These are phyloP conservation scores for Brassica carinata DNA, from an alignment of 345 rosid genomes.

Conservation along the genomic window DNA sequence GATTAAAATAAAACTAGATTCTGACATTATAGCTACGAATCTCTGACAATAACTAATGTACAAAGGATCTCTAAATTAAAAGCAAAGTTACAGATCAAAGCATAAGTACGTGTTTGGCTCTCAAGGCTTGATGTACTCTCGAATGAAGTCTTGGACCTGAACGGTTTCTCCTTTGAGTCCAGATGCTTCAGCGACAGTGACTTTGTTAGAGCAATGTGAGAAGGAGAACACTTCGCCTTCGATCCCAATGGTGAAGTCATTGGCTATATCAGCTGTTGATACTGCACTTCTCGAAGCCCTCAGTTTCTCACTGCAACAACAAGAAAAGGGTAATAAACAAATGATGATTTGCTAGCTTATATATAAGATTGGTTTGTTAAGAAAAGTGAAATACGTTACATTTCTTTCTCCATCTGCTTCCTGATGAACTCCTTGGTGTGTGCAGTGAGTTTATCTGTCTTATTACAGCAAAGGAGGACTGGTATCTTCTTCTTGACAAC, in stretches of 20 bases:
- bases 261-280: slow-evolving; percentile 83
- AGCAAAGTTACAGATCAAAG: slow-evolving; percentile 23
- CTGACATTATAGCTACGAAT: slow-evolving; percentile 2
- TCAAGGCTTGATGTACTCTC: slow-evolving; percentile 71
- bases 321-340: neutral
- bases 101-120: slow-evolving; percentile 6
- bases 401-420: slow-evolving; percentile 95
- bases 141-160: slow-evolving; percentile 68
- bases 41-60: slow-evolving; percentile 23
- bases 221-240: slow-evolving; percentile 73
- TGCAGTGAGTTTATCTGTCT: slow-evolving; percentile 94
- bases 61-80: slow-evolving; percentile 17
- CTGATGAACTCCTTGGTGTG: slow-evolving; percentile 88
- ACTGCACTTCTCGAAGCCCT: slow-evolving; percentile 65
- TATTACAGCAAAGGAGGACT: slow-evolving; percentile 85
- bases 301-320: slow-evolving; percentile 14
- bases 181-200: slow-evolving; percentile 75
- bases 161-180: slow-evolving; percentile 69
- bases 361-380: neutral
- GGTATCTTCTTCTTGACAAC: slow-evolving; percentile 85
- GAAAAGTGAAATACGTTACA: slow-evolving; percentile 47
- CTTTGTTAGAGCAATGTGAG: slow-evolving; percentile 73
- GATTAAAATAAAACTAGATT: neutral
- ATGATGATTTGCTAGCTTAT: neutral
- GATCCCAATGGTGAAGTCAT: slow-evolving; percentile 74